Base-by-base conservation (phyloP, 768 basidiomycete species). In the Pisolithus microcarpus region DNA sequence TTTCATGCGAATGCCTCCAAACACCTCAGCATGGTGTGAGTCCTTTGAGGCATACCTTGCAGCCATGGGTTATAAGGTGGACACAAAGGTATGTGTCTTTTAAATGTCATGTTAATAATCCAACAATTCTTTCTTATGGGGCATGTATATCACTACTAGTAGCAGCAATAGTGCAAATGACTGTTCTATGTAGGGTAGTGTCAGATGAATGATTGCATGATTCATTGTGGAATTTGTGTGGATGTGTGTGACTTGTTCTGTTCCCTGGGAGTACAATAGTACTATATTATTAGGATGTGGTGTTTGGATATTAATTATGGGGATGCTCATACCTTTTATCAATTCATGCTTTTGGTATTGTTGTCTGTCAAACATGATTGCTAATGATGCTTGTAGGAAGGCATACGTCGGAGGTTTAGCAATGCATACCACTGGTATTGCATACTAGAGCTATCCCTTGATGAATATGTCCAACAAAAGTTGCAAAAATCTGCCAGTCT, bases 391-490 rank as follows among this genome's bases (percentile, higher is more conserved):
- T 13, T 13, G 5, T 48, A 67, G 66, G 59, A 65, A 34, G 52
- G 56, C 18, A 53, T 69, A 16, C 13, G 56, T 7, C 44, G 52
- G 31, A 46, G 58, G 15, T 66, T 69, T 45, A 51, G 59, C 5
- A 64, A 61, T 40, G 59, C 58, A 3, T 55, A 65, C 5, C 57
- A 56, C n/a, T 69, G 63, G 64, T 66, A 62, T 43, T 46, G 49
- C 15, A 26, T 52, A 15, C 54, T 67, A 31, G 50, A 44, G 9
- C 49, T 62, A 24, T 34, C 43, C 2, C 49, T 52, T 8, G 48
- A 46, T 18, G 34, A 50, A 9, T 47, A 56, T 36, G 53, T 61
- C 13, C 18, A 38, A 38, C 36, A 48, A 13, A 21, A 23, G 7
- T 13, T 19, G 10, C 21, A 48, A 48, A 36, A 19, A 19, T 23